phyloP scores from a whole-genome alignment of 2,329 filamentous ascomycete genomes.

The Beauveria rudraprayagi region DNA sequence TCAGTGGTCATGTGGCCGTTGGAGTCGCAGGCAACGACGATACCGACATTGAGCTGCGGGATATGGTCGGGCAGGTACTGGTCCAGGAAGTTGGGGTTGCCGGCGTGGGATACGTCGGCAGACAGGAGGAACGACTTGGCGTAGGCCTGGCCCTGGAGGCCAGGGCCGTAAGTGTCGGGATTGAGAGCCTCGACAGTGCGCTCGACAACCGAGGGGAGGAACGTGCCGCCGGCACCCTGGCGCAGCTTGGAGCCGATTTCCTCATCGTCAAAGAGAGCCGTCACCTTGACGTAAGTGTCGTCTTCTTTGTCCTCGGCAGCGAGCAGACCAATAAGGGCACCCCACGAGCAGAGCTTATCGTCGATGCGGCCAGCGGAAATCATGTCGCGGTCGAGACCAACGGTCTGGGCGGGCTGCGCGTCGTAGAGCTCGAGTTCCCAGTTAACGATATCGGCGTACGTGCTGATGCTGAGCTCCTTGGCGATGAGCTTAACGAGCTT shows the following conservation, averaged over 20 bases:
- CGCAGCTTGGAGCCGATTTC: slow-evolving; percentile 88
- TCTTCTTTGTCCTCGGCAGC: slow-evolving; percentile 49
- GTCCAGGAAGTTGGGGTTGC: slow-evolving; percentile 86
- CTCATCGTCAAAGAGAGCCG: slow-evolving; percentile 94
- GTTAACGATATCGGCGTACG: slow-evolving; percentile 72
- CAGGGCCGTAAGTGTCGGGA: slow-evolving; percentile 43
- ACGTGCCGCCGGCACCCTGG: slow-evolving; percentile 85
- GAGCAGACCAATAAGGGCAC: slow-evolving; percentile 76
- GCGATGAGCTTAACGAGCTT: slow-evolving; percentile 78
- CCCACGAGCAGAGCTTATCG: slow-evolving; percentile 95
- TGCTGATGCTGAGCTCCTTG: slow-evolving; percentile 61
- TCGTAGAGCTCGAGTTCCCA: slow-evolving; percentile 98
- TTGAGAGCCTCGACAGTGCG: slow-evolving; percentile 67
- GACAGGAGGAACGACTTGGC: slow-evolving; percentile 89
- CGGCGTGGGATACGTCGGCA: slow-evolving; percentile 87
- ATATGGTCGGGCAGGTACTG: slow-evolving; percentile 80
- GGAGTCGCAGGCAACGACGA: slow-evolving; percentile 70
- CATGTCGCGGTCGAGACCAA: slow-evolving; percentile 83
- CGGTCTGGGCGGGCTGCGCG: slow-evolving; percentile 72
- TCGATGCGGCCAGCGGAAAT: slow-evolving; percentile 94
- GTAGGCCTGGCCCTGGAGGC: slow-evolving; percentile 70
- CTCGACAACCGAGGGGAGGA: slow-evolving; percentile 73
- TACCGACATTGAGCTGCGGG: slow-evolving; percentile 80
- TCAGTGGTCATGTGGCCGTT: slow-evolving; percentile 98
- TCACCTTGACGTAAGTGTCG: slow-evolving; percentile 73